Base-by-base conservation (phyloP, 2,329 filamentous ascomycete species). In the Aureobasidium subglaciale region DNA sequence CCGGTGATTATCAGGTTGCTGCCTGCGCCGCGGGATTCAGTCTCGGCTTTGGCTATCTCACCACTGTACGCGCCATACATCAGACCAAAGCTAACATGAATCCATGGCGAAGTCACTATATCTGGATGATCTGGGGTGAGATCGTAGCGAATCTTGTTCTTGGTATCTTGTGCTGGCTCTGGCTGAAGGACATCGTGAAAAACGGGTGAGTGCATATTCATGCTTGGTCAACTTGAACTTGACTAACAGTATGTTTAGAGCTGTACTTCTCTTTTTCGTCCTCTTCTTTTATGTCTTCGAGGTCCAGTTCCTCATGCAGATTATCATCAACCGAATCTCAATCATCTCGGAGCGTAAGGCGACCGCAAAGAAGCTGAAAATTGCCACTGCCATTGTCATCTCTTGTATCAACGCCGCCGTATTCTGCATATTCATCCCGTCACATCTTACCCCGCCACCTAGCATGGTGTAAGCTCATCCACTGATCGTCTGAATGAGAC, bases 61-160 rank as follows among this genome's bases (percentile, higher is more conserved):
- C 71, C 22, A 61, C 61, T 8, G 71, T 68, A 64, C 70, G 65
- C 20, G 70, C 70, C 9, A 49, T 66, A 30, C 67, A 65, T 59
- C 71, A 73, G 60, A 70, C 68, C 1, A 56, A 13, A 15, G 43
- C 42, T n/a, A 56, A 56, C 41, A 29, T 13, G 16, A 24, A 29
- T 24, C 52, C 52, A 6, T 27, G 15, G 13, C 27, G 40, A 6
- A 37, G 30, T 20, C 30, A 22, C 5, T 58, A 58, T 16, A 54
- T 78, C 0, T 73, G 71, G 65, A 72, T 78, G 71, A 70, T 78
- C 49, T 78, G 75, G 76, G 76, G 49, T 1, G 49, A 53, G 60
- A 66, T 78, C 2, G 1, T 67, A 1, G 72, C 73, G 3, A 76
- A 71, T 13, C 63, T 74, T 9, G 59, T 67, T 7, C 77, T 78